Evolutionary conservation across 768 basidiomycete species (phyloP), one percentile per base, ranked within the genome.

Genomic region (Amanita pseudoporphyria): DNA sequence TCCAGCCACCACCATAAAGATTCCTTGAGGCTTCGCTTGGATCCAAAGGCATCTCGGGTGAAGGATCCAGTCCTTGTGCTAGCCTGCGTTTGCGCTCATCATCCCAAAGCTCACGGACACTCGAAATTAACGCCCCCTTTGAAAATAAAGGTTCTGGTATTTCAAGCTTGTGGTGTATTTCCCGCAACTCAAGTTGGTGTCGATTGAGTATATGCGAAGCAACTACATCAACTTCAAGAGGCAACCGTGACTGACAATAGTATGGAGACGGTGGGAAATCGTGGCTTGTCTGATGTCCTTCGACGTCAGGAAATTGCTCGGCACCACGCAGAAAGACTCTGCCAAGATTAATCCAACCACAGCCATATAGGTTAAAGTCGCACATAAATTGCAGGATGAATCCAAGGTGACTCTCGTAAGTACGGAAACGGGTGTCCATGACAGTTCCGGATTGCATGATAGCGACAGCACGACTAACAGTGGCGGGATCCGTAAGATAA

Each of bases 61-160:
- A 78, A 5, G 91, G 81, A 52, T 77, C 60, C 30, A 93, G 71
- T 1, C 91, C 91, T 30, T 73, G 76, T 3, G 71, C 72, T 21
- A 65, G 62, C 16, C 94, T 74, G 7, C 92, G 78, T 9, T 73
- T 72, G n/a, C 87, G 79, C 66, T 99, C 95, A 58, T 97, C 93
- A 45, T 94, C 89, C 95, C 95, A 99, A 2, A 98, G 72, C 65
- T 97, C 95, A 54, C 88, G 82, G 40, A 98, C 87, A 58, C 90
- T 84, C 36, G 82, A 71, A 5, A 99, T 86, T 22, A 95, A 74
- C 38, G 87, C 89, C 56, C 88, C 87, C 9, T 73, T 54, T 48
- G 80, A 62, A 13, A 74, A 56, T 36, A 68, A 58, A 16, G 77
- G 66, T 28, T 73, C 64, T 48, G 84, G 79, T 52, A 92, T 87